Base-by-base conservation (phyloP, 768 basidiomycete genomes). In the Hygrophorus russula region DNA sequence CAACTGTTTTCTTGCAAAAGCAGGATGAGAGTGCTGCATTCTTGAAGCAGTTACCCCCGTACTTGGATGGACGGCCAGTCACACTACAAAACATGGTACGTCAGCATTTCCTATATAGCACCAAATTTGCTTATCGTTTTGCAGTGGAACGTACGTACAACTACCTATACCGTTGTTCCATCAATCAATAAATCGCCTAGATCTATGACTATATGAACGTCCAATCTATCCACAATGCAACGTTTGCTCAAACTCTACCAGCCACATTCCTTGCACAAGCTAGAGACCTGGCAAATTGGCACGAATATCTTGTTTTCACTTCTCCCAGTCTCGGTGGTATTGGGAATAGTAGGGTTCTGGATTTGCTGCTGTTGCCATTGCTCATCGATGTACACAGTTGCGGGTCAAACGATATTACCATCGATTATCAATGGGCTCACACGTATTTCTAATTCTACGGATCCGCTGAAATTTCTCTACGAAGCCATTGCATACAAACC, bases 151-250 rank as follows among this genome's bases (percentile, higher is more conserved):
- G 24, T 40, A 24, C 2, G 24, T 41, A n/a, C 14, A 3, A 3
- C 24, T 3, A 7, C 24, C 24, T 3, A 7, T 24, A 24, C 4
- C 24, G 7, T 24, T 24, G 24, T 24, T 7, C 24, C 24, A 3
- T 24, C 7, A 24, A 24, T 24, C 24, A 24, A 24, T 11, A 31
- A 32, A 19, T 17, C 15, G 37, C 19, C 5, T 17, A 82, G 79
- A 70, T 83, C 40, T 84, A 62, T 54, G 80, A 84, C 51, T 86
- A 72, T 49, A 77, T 86, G 69, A 84, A 83, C 53, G 80, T 86
- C 40, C 69, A 82, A 51, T 68, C 52, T 36, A 79, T 82, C 39
- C 81, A 88, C 58, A 78, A 84, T 46, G 63, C 63, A 20, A 67
- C 65, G 0, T 87, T 82, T 48, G 53, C 62, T 6, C 42, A 60